These are phyloP conservation scores for Lasiosphaeriaceae sp. DNA, from an alignment of 495 filamentous ascomycete genomes.

Conservation along the genomic window DNA sequence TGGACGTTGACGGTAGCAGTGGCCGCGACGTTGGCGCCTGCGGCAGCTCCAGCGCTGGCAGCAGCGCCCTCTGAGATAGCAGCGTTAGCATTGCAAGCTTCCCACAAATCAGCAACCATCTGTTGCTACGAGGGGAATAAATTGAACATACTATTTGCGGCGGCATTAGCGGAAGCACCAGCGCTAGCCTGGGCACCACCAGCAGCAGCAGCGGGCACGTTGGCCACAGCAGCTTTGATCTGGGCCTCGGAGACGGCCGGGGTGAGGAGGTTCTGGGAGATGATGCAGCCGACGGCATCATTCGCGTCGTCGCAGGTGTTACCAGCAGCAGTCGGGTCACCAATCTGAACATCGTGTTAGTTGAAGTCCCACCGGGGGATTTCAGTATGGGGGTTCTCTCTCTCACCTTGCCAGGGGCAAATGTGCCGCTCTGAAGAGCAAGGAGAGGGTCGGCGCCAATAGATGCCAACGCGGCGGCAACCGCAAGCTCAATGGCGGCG, in stretches of 20 bases:
- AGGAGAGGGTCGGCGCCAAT: conserved; percentile 56
- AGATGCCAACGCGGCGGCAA: conserved; percentile 51
- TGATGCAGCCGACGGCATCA: conserved; percentile 59
- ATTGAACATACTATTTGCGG: conserved; percentile 19
- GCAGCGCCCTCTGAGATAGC: conserved; percentile 11
- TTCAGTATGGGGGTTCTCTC: neutral
- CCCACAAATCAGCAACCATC: neutral
- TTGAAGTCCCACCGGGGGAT: conserved; percentile 4
- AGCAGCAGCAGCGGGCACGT: conserved; percentile 51
- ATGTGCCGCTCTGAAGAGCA: conserved; percentile 55
- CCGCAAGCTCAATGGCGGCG: conserved; percentile 51
- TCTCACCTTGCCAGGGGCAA: conserved; percentile 53
- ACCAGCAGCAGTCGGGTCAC: conserved; percentile 53
- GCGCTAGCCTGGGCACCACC: conserved; percentile 19
- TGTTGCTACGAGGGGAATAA: neutral
- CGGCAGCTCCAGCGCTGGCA: conserved; percentile 40
- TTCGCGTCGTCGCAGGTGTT: conserved; percentile 53
- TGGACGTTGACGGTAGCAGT: conserved; percentile 47
- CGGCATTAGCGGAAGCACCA: conserved; percentile 44
- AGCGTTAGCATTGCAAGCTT: conserved; percentile 21
- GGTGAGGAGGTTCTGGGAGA: conserved; percentile 56
- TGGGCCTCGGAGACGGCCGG: conserved; percentile 54
- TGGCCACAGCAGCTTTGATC: conserved; percentile 51
- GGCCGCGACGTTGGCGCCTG: conserved; percentile 17
- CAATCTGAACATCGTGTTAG: conserved; percentile 30